Evolutionary conservation across 1,284 basidiomycete genomes (phyloP).

Genomic region (Boletus albobrunnescens): DNA sequence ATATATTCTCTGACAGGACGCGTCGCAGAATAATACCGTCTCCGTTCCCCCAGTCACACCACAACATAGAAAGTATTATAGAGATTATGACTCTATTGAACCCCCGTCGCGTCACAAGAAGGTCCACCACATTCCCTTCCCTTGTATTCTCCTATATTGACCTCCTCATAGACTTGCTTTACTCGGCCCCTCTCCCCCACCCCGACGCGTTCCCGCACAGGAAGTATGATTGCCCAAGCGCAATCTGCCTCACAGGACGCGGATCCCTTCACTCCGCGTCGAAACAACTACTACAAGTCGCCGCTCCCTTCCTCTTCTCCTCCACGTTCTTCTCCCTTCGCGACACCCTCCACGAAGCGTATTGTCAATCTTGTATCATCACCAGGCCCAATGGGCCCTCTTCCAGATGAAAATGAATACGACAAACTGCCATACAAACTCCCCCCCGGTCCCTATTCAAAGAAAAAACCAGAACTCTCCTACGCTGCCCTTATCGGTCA

Average conservation of each 20-base stretch:
- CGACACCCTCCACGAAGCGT: conserved; percentile 51
- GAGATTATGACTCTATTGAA: conserved; percentile 49
- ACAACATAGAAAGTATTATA: conserved; percentile 53
- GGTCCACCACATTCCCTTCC: conserved; percentile 18
- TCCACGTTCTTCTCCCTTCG: conserved; percentile 40
- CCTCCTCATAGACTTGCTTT: conserved; percentile 14
- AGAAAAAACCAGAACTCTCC: conserved; percentile 75
- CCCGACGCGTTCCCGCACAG: conserved; percentile 33
- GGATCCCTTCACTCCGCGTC: conserved; percentile 40
- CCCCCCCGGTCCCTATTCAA: conserved; percentile 78
- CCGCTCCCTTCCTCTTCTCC: conserved; percentile 52
- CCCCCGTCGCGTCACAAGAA: conserved; percentile 36
- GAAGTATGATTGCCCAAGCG: conserved; percentile 23
- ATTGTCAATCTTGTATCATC: conserved; percentile 73
- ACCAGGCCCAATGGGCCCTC: conserved; percentile 64
- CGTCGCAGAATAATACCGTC: conserved; percentile 26
- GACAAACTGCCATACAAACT: conserved; percentile 68
- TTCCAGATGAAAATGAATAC: conserved; percentile 56
- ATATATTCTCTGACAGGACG: conserved; percentile 27
- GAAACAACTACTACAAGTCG: conserved; percentile 42
- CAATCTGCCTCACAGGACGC: conserved; percentile 30
- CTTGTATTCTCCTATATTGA: conserved; percentile 9
- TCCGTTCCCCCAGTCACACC: conserved; percentile 45
- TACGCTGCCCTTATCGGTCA: conserved; percentile 96
- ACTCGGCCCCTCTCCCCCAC: conserved; percentile 27